These are phyloP conservation scores for Amanita inopinata DNA, from an alignment of 768 basidiomycete species.

Conservation along the genomic window DNA sequence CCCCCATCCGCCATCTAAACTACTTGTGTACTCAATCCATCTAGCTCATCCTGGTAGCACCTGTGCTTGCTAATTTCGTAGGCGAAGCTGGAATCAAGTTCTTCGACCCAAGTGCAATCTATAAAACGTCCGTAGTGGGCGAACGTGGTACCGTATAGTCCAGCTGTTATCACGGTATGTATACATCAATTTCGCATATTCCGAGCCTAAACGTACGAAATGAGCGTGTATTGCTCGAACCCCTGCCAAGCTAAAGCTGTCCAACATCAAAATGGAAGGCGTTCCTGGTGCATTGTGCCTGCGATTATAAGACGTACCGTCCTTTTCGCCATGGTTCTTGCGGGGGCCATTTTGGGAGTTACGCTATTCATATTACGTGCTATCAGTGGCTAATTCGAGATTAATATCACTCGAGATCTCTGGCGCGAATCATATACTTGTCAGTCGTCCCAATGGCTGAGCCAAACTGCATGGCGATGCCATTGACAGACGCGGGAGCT, in stretches of 20 bases:
- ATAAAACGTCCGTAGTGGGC: slow-evolving; percentile 29
- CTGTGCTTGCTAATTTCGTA: slow-evolving; percentile 59
- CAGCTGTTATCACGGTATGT: slow-evolving; percentile 51
- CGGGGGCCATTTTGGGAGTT: slow-evolving; percentile 41
- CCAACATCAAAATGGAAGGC: slow-evolving; percentile 64
- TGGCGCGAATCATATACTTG: slow-evolving; percentile 59
- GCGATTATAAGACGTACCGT: slow-evolving; percentile 50
- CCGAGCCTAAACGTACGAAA: slow-evolving; percentile 62
- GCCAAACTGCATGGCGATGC: slow-evolving; percentile 77
- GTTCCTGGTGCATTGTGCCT: slow-evolving; percentile 44
- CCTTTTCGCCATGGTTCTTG: slow-evolving; percentile 48
- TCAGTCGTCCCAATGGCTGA: slow-evolving; percentile 75
- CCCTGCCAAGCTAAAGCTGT: slow-evolving; percentile 59
- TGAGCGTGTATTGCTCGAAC: slow-evolving; percentile 63
- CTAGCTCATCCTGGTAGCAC: slow-evolving; percentile 52
- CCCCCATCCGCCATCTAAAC: no score
- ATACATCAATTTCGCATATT: slow-evolving; percentile 53
- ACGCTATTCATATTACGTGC: slow-evolving; percentile 55
- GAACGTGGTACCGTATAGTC: slow-evolving; percentile 36
- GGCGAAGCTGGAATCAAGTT: slow-evolving; percentile 49
- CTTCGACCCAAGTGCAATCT: slow-evolving; percentile 35
- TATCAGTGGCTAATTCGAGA: slow-evolving; percentile 60
- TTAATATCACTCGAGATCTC: slow-evolving; percentile 65
- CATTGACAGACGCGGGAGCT: slow-evolving; percentile 32
- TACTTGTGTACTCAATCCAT: slow-evolving; percentile 42